Base-by-base conservation (phyloP, 2,329 filamentous ascomycete species). In the Claviceps purpurea region DNA sequence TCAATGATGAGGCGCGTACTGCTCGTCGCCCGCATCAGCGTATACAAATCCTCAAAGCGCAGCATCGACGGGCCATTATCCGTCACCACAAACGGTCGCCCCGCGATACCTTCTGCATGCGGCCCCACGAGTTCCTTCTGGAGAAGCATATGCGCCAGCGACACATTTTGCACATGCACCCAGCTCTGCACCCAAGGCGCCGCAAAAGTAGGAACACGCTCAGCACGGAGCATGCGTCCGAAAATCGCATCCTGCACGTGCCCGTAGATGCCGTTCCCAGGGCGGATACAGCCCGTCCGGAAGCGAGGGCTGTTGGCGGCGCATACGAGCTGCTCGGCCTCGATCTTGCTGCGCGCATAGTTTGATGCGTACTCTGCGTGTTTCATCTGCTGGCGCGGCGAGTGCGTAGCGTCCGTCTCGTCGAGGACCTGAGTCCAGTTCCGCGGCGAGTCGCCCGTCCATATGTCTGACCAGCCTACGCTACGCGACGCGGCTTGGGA, bases 201-300 rank as follows among this genome's bases (percentile, higher is more conserved):
- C 26, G 70, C 66, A 69, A 74, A 78, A 45, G 69, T 73, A 2
- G 68, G 67, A 42, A 65, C 60, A 11, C 61, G 64, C 26, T 68
- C 63, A 16, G 59, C 54, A n/a, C 59, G 63, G 14, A 78, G 59
- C 50, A 71, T 67, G 5, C 44, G 40, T 11, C 56, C 56, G n/a
- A 55, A 26, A 24, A 58, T 46, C 16, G 51, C 39, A 56, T 78
- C 72, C 41, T 64, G 66, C 14, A 68, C 65, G 54, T 71, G 69
- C 4, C 75, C 76, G 56, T 78, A 79, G 46, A 79, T 70, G 30
- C 68, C 71, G 56, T 77, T 78, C 13, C 72, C 70, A 0, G 77
- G 77, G 2, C 78, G 70, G 56, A 81, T 73, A 47, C 68, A 67
- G 7, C 76, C 77, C 0, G 77, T 79, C 10, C 75, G 70, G 61